Evolutionary conservation across 345 rosid genomes (phyloP).

Genomic region (Sonneratia alba): DNA sequence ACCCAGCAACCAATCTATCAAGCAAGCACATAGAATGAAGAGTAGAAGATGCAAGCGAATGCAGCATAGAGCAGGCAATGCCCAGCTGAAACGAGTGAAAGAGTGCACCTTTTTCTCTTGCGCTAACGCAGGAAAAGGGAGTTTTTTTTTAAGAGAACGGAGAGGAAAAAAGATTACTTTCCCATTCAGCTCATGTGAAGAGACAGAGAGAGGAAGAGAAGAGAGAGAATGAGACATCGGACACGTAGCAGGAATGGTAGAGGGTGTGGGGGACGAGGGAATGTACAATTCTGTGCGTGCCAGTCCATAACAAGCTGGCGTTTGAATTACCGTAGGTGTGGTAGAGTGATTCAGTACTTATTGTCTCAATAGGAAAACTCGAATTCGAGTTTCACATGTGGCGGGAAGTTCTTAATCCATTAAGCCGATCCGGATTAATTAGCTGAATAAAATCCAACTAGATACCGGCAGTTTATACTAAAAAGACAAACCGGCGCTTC

Average conservation of each 20-base stretch:
- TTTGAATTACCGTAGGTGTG: too few relatives aligned
- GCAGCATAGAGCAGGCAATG: not conserved
- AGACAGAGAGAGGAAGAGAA: not conserved
- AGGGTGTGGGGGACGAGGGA: conserved; percentile 1
- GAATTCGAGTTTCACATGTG: too few relatives aligned
- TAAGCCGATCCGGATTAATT: too few relatives aligned
- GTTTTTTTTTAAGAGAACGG: not conserved
- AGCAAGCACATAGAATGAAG: not conserved
- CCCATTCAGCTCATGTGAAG: not conserved
- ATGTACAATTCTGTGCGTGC: conserved; percentile 25
- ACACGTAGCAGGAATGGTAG: conserved; percentile 5
- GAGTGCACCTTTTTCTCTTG: not conserved
- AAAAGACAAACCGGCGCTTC: too few relatives aligned
- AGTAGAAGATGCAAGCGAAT: not conserved
- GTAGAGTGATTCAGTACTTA: too few relatives aligned
- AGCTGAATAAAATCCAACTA: too few relatives aligned
- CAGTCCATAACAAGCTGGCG: conserved; percentile 51
- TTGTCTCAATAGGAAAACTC: too few relatives aligned
- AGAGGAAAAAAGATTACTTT: conserved; percentile 11
- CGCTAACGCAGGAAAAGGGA: not conserved
- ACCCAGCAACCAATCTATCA: conserved; percentile 1
- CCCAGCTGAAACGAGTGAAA: not conserved
- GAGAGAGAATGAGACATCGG: not conserved
- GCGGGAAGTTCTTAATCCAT: too few relatives aligned
- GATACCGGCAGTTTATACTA: too few relatives aligned